A percentile compares a stretch with the other conserved stretches of the same genome.
These are phyloP conservation scores for Aspergillus carlsbadensis DNA, from an alignment of 495 filamentous ascomycete genomes.

Conservation along the genomic window DNA sequence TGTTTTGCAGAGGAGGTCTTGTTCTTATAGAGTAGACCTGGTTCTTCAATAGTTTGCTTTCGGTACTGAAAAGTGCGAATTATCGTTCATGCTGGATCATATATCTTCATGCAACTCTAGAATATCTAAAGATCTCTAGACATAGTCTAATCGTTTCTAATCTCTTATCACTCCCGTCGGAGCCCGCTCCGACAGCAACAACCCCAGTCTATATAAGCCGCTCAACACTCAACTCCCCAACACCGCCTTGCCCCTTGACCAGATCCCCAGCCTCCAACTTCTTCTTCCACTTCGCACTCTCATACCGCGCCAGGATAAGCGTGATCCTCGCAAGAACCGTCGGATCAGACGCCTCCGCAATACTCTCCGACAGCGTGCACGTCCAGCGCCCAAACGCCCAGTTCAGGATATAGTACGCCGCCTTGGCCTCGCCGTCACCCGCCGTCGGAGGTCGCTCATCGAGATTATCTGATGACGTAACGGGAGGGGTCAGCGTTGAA, in stretches of 20 bases:
- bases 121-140: no score
- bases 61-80: neutral
- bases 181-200: constrained; percentile 18
- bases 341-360: constrained; percentile 37
- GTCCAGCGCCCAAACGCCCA: constrained; percentile 98
- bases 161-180: constrained; percentile 2
- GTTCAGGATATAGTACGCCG: constrained; percentile 74
- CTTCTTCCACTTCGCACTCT: constrained; percentile 88
- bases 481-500: constrained; percentile 52
- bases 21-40: constrained; percentile 3
- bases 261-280: constrained; percentile 63
- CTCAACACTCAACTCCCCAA: constrained; percentile 37
- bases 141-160: neutral
- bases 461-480: constrained; percentile 54
- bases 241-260: constrained; percentile 44
- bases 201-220: constrained; percentile 32
- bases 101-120: no score
- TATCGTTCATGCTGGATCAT: neutral
- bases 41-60: neutral
- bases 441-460: neutral
- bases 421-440: neutral
- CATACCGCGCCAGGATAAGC: constrained; percentile 78
- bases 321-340: constrained; percentile 69
- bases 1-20: neutral
- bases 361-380: constrained; percentile 61